A percentile compares a stretch with the other conserved stretches of the same genome.
These are phyloP conservation scores for Nicotiana otophora DNA, from an alignment of 257 asterid genomes.

Conservation along the genomic window DNA sequence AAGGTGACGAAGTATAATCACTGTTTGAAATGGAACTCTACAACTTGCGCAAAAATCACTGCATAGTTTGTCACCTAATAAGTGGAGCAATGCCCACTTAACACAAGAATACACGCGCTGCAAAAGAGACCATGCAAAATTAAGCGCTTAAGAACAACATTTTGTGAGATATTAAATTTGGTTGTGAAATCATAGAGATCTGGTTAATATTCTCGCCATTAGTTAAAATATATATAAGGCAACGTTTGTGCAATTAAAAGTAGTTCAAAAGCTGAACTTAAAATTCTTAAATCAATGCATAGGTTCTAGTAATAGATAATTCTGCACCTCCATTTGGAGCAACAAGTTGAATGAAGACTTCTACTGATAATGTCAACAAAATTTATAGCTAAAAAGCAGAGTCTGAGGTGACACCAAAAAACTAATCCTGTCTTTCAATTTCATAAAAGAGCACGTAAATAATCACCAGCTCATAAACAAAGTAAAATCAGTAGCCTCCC, in stretches of 20 bases:
- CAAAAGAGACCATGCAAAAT: neutral
- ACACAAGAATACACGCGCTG: neutral
- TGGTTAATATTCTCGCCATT: too few relatives aligned
- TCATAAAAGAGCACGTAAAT: neutral
- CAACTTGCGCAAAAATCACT: neutral
- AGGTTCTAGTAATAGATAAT: neutral
- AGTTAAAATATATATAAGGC: neutral
- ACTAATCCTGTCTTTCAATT: neutral
- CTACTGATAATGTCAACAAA: neutral
- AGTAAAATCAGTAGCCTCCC: slow-evolving; percentile 10
- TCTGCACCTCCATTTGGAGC: neutral
- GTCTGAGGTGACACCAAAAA: neutral
- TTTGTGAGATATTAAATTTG: neutral
- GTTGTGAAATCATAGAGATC: neutral
- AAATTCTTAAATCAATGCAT: neutral
- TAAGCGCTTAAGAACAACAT: neutral
- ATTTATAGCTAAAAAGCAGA: neutral
- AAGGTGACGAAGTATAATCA: neutral
- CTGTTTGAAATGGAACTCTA: neutral
- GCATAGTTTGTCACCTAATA: neutral
- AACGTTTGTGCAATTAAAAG: neutral
- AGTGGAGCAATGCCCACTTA: neutral
- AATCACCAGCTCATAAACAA: neutral
- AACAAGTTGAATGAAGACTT: neutral
- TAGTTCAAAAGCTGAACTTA: neutral